Evolutionary conservation across 257 asterid species (phyloP).

Genomic region (Solanum lignicaule): DNA sequence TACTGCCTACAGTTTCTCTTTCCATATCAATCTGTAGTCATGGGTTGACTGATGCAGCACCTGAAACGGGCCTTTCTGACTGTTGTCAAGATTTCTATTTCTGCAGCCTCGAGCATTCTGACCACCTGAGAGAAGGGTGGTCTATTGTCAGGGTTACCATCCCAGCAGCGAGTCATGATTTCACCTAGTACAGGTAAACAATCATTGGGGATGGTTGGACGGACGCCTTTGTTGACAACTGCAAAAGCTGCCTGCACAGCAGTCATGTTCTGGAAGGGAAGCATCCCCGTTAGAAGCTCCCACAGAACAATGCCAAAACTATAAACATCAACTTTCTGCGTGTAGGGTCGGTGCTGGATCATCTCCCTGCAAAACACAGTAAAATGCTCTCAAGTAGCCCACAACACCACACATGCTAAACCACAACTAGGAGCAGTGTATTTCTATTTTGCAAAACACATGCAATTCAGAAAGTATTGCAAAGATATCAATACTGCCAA

Average conservation of each 20-base stretch:
- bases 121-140: slow-evolving; percentile 83
- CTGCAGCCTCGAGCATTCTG: slow-evolving; percentile 89
- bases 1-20: slow-evolving; percentile 12
- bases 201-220: slow-evolving; percentile 72
- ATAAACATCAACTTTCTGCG: slow-evolving; percentile 91
- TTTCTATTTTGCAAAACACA: neutral
- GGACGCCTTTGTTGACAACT: slow-evolving; percentile 88
- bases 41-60: slow-evolving; percentile 91
- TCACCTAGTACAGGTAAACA: slow-evolving; percentile 70
- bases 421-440: neutral
- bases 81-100: slow-evolving; percentile 70
- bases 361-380: slow-evolving; percentile 63
- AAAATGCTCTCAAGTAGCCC: neutral
- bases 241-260: slow-evolving; percentile 99
- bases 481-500: neutral
- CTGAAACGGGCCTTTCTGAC: slow-evolving; percentile 97
- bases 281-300: slow-evolving; percentile 96
- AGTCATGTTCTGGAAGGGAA: slow-evolving; percentile 93
- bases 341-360: slow-evolving; percentile 96
- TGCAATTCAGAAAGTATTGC: neutral
- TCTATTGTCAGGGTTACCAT: slow-evolving; percentile 70
- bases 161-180: slow-evolving; percentile 97
- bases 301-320: slow-evolving; percentile 96
- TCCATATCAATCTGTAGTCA: slow-evolving; percentile 58
- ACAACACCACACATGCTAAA: neutral